Evolutionary conservation across 495 filamentous ascomycete genomes (phyloP), one percentile per base, ranked within the genome.

Genomic region (Delitschia confertaspora): DNA sequence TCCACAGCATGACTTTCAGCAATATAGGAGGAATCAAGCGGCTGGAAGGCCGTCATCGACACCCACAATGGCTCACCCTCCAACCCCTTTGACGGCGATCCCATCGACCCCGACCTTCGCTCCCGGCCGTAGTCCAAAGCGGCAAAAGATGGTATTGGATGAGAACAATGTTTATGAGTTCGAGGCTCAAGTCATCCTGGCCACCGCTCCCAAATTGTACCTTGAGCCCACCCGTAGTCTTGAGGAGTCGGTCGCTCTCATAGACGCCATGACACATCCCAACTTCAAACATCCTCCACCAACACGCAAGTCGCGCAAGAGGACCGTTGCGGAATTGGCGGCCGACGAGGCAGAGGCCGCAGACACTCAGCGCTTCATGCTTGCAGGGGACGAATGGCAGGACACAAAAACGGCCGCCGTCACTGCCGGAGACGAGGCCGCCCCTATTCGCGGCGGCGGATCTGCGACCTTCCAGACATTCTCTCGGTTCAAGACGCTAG

Each of bases 331-430:
- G 4, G 88, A 99, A 55, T 72, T 95, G 61, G 89, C 83, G 22
- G 88, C 88, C 2, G 91, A 96, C 58, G 88, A 96, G 60, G 88
- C 91, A 0, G 67, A 84, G 45, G 86, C 86, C 4, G 88, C 86
- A 8, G 81, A 91, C 33, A 80, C 86, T 58, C 86, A 95, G 60
- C 71, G 84, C 20, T 88, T 87, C 51, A 88, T 96, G 82, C 85
- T 96, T 25, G 81, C 85, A 34, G 79, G 89, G 68, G 91, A 99
- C 43, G 93, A 96, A 54, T 74, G 85, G 10, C 69, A 85, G 33
- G 73, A 78, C 17, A 68, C 80, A 8, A 71, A 72, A 13, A 65
- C 68, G 29, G 71, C 74, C 0, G 67, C 73, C 33, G 71, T 68
- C 11, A 71, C 77, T 26, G 73, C 77, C 3, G 79, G 76, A 41